These are phyloP conservation scores for Rhododendron griersonianum DNA, from an alignment of 148 eudicot genomes.

Conservation along the genomic window DNA sequence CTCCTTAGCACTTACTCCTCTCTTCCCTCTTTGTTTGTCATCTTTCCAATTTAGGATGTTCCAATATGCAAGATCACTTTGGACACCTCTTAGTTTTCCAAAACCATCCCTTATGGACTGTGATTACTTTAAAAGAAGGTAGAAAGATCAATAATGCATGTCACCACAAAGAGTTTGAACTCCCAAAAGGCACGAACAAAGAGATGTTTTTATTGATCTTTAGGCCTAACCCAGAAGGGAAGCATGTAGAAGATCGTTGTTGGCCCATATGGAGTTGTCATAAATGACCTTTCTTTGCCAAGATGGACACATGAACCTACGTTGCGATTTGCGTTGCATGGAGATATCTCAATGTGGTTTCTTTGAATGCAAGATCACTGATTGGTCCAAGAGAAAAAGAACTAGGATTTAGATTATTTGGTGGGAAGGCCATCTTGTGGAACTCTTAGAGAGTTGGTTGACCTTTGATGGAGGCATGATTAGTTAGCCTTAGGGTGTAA, in stretches of 20 bases:
- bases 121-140: neutral
- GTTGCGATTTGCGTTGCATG: neutral
- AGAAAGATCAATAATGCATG: neutral
- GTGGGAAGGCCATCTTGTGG: neutral
- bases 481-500: neutral
- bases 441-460: neutral
- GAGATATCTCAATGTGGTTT: neutral
- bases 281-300: neutral
- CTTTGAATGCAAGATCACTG: neutral
- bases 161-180: neutral
- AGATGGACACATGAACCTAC: neutral
- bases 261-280: neutral
- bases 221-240: neutral
- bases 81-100: neutral
- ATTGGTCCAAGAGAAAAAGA: neutral
- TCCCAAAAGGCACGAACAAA: neutral
- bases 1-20: neutral
- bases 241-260: neutral
- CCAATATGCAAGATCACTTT: neutral
- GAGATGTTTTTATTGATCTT: neutral
- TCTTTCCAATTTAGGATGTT: neutral
- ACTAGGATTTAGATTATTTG: neutral
- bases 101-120: neutral
- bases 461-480: neutral
- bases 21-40: neutral